Base-by-base conservation (phyloP, 805 yeast genomes). In the Candida suzukii region DNA sequence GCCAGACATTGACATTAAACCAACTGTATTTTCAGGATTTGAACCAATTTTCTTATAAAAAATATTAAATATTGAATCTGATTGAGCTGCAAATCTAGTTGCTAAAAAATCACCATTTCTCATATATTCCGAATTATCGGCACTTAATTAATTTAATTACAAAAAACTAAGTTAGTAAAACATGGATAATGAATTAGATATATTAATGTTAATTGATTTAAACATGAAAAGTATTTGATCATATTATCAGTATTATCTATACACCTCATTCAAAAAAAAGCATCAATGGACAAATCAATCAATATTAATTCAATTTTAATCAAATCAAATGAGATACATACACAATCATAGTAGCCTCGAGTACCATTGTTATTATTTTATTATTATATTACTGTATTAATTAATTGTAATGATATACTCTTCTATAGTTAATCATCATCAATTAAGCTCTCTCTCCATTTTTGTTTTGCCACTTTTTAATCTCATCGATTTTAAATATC, bases 281-380 rank as follows among this genome's bases (percentile, higher is more conserved):
- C n/a, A n/a, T n/a, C n/a, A n/a, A n/a, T n/a, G n/a, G n/a, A n/a
- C n/a, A n/a, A n/a, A n/a, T n/a, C n/a, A n/a, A n/a, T n/a, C n/a
- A n/a, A n/a, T n/a, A n/a, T n/a, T n/a, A n/a, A n/a, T n/a, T n/a
- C n/a, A n/a, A n/a, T n/a, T n/a, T n/a, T n/a, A n/a, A n/a, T n/a
- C n/a, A n/a, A n/a, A n/a, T n/a, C 20, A 17, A 31, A 31, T 7
- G n/a, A 18, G 13, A 13, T 39, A 47, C 67, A 37, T 53, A 66
- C 70, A 88, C 87, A 47, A 93, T 76, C 84, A 93, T 90, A 14
- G 96, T 85, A 48, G 98, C 98, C 67, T 93, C 99, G 55, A 90
- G 75, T 48, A 83, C 96, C 97, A 88, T 88, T 41, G 57, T 71
- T 40, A n/a, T 14, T 3, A 8, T 22, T 18, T 18, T 31, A 11